These are phyloP conservation scores for Tardiomyces blankii DNA, from an alignment of 1,139 yeast genomes.

Conservation along the genomic window DNA sequence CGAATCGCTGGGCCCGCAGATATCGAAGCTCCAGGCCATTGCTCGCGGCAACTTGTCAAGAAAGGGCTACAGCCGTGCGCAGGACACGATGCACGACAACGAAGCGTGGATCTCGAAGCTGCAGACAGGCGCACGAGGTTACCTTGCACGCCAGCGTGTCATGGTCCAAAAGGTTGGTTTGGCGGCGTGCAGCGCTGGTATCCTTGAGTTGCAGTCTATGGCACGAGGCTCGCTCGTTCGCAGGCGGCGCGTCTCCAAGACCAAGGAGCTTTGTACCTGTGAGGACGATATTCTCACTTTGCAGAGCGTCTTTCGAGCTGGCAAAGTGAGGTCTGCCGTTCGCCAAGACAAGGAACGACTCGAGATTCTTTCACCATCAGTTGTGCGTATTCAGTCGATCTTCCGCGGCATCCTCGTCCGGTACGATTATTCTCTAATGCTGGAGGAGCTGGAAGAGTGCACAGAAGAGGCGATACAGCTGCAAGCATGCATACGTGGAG, in stretches of 20 bases:
- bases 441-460: constrained; percentile 44
- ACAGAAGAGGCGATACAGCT: constrained; percentile 31
- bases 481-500: constrained; percentile 44
- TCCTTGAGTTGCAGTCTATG: constrained; percentile 1
- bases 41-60: constrained; percentile 8
- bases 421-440: constrained; percentile 36
- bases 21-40: constrained; percentile 6
- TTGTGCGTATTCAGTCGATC: constrained; percentile 32
- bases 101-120: constrained; percentile 17
- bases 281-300: constrained; percentile 12
- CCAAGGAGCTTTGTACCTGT: constrained; percentile 7
- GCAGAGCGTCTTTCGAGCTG: constrained; percentile 22
- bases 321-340: constrained; percentile 14
- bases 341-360: constrained; percentile 11
- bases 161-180: not conserved
- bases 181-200: not conserved
- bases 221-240: constrained; percentile 4
- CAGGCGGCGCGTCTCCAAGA: not conserved
- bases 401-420: constrained; percentile 37
- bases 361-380: constrained; percentile 24
- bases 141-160: constrained; percentile 34
- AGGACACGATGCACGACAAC: not conserved
- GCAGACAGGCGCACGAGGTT: constrained; percentile 45
- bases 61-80: constrained; percentile 10
- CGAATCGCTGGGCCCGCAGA: not conserved